Evolutionary conservation across 1,284 basidiomycete species (phyloP).

Genomic region (Ustilago vetiveriae): DNA sequence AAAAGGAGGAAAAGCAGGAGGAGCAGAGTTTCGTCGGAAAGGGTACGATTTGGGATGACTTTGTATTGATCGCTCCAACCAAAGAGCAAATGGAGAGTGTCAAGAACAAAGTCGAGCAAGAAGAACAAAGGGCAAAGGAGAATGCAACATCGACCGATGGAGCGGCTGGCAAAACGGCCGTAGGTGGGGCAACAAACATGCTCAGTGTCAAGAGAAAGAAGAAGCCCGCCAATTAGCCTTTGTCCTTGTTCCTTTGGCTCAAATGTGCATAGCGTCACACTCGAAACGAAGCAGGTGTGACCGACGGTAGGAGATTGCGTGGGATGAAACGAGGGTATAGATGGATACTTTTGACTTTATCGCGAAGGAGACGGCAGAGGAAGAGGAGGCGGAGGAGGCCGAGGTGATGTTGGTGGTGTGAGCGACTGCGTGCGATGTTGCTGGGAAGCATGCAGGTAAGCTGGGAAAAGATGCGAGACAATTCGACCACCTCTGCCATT

Average conservation of each 20-base stretch:
- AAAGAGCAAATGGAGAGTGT: slow-evolving; percentile 17
- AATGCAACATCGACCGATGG: background rate
- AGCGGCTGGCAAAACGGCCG: background rate
- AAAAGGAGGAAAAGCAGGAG: background rate
- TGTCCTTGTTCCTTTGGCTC: too few relatives aligned
- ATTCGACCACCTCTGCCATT: slow-evolving; percentile 31
- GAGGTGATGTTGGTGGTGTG: background rate
- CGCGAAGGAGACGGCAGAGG: too few relatives aligned
- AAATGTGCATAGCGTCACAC: too few relatives aligned
- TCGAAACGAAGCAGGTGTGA: too few relatives aligned
- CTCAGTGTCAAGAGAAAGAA: slow-evolving; percentile 52
- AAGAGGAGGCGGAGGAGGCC: too few relatives aligned
- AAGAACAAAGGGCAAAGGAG: background rate
- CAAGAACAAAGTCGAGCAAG: slow-evolving; percentile 10
- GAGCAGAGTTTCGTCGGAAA: slow-evolving; percentile 16
- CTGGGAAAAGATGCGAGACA: slow-evolving; percentile 33
- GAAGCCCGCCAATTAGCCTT: slow-evolving; percentile 15
- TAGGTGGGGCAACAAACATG: slow-evolving; percentile 9
- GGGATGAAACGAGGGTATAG: too few relatives aligned
- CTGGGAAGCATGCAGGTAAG: slow-evolving; percentile 32
- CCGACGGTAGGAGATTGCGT: too few relatives aligned
- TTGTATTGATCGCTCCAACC: slow-evolving; percentile 25
- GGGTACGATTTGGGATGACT: slow-evolving; percentile 41
- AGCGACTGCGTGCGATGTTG: slow-evolving; percentile 6
- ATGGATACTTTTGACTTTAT: too few relatives aligned